phyloP scores from a whole-genome alignment of 169 alveolate genomes.

The Plasmodium gaboni region DNA sequence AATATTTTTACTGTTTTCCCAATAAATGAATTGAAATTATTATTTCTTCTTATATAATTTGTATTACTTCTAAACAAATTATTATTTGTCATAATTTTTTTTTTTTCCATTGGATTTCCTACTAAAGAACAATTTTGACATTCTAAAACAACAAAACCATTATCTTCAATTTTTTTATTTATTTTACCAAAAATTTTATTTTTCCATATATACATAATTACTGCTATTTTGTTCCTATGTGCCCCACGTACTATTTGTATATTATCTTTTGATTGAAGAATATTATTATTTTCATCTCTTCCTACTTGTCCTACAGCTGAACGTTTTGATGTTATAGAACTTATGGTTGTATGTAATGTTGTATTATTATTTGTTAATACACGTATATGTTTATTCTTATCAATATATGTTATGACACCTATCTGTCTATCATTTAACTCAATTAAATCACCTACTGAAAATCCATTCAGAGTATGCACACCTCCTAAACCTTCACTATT shows the following conservation, averaged over 20 bases:
- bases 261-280: slow-evolving; percentile 77
- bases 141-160: slow-evolving; percentile 73
- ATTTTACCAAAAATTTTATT: slow-evolving; percentile 79
- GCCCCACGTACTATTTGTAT: slow-evolving; percentile 81
- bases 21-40: slow-evolving; percentile 74
- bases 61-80: slow-evolving; percentile 57
- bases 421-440: slow-evolving; percentile 86
- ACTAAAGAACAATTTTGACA: slow-evolving; percentile 36
- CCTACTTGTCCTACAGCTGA: slow-evolving; percentile 82
- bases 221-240: slow-evolving; percentile 80
- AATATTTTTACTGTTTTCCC: slow-evolving; percentile 87
- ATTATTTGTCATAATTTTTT: slow-evolving; percentile 47
- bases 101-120: slow-evolving; percentile 46
- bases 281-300: slow-evolving; percentile 80
- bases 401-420: slow-evolving; percentile 88
- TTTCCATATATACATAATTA: slow-evolving; percentile 84
- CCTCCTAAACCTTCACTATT: slow-evolving; percentile 78
- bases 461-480: slow-evolving; percentile 84
- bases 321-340: slow-evolving; percentile 82
- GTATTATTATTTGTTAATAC: slow-evolving; percentile 78
- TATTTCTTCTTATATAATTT: slow-evolving; percentile 1
- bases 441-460: slow-evolving; percentile 86
- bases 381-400: slow-evolving; percentile 81
- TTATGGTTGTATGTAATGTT: slow-evolving; percentile 72
- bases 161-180: slow-evolving; percentile 77